Evolutionary conservation across 75 land plant species (phyloP), one percentile per base, ranked within the genome.

Genomic region (Adiantum capillusveneris): DNA sequence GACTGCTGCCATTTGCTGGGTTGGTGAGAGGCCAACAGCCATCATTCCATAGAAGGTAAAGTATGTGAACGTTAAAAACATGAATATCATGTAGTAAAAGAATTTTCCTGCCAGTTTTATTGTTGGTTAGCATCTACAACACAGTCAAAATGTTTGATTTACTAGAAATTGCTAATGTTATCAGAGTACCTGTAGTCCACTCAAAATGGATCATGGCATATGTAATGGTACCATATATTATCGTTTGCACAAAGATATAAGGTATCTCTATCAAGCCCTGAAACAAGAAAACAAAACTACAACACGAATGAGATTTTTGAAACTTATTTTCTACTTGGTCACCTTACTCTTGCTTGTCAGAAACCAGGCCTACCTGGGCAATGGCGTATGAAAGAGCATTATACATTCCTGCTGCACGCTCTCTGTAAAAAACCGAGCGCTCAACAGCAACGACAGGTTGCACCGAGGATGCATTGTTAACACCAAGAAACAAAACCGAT

Each of bases 31-130:
- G 44, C 77, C 88, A 42, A 88, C 81, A 0, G 79, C 83, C 90
- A 85, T 77, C 90, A 85, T 85, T 6, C 90, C 94, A 53, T 85
- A 85, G 50, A 79, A 79, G 50, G 94, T 80, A 54, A 82, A 82
- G 65, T 85, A 85, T 1, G 69, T 51, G 68, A 88, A 85, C 1
- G 81, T 85, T 27, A 88, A 60, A 60, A 82, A 88, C 89, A 82
- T 85, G 67, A 79, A 85, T 9, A 85, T 1, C 16, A 82, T 27
- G 56, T 74, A 88, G 29, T 72, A 59, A 0, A 82, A 59, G 53
- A 85, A 80, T 45, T 85, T 88, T 13, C 58, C 79, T 70, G 79
- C 72, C 74, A 62, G 55, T 54, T 24, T 5, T 34, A 5, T 34
- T 3, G 37, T 9, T 34, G 37, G 37, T 34, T 34, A 34, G 37